Base-by-base conservation (phyloP, 371 early-diverging fungal species). In the Mucor piriformis region DNA sequence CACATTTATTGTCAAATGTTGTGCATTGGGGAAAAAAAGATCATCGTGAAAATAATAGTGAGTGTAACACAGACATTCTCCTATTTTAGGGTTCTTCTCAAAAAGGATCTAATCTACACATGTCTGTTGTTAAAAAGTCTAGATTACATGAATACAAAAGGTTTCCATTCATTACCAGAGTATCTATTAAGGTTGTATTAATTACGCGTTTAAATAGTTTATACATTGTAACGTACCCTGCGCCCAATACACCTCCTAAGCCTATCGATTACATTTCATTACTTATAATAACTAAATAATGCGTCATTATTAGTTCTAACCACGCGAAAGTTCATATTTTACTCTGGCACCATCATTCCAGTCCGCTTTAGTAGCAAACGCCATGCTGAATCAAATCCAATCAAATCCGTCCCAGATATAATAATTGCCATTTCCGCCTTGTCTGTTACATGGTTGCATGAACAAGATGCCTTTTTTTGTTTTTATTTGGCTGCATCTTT, bases 281-380 rank as follows among this genome's bases (percentile, higher is more conserved):
- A 21, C 79, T 77, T 11, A 70, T 67, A 0, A 76, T 48, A 47
- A 79, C 79, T 73, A 56, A 20, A 8, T 38, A 27, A 53, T n/a
- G n/a, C n/a, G n/a, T n/a, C n/a, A n/a, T n/a, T n/a, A 27, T 10
- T 40, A 4, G 4, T 40, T 48, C 16, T 44, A 52, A n/a, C n/a
- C n/a, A n/a, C n/a, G n/a, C n/a, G n/a, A n/a, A n/a, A n/a, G n/a
- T 16, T 44, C 12, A 32, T 76, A 76, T 77, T 66, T 79, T 80
- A 83, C 49, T 83, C 83, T 15, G 83, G 81, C 20, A 81, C 62
- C 38, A 81, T 50, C 24, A 80, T 71, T 5, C 84, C 84, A 16
- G 82, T 78, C 13, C 81, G 67, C 53, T 75, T 79, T 6, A 81
- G 83, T 40, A 83, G 59, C n/a, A 83, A 52, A 37, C 72, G 63